These are phyloP conservation scores for Sophora flavescens DNA, from an alignment of 306 rosid genomes.

Conservation along the genomic window DNA sequence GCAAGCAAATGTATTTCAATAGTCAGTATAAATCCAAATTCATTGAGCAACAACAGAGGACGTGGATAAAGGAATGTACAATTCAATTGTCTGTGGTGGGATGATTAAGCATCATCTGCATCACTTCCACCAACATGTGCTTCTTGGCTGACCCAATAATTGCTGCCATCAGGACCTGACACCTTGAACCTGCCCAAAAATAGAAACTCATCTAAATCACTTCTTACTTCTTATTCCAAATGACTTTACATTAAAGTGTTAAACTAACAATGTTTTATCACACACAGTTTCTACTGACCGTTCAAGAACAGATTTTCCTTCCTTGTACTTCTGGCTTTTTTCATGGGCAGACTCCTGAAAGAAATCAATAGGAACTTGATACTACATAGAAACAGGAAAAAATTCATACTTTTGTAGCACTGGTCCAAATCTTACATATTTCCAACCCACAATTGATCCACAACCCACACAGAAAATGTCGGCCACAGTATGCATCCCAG, in stretches of 20 bases:
- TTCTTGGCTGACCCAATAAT: slow-evolving; percentile 80
- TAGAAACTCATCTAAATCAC: slow-evolving; percentile 49
- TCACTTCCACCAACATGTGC: slow-evolving; percentile 88
- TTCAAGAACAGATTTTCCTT: slow-evolving; percentile 79
- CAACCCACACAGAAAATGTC: slow-evolving; percentile 98
- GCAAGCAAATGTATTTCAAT: slow-evolving; percentile 5
- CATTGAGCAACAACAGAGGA: slow-evolving; percentile 49
- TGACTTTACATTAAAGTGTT: slow-evolving; percentile 31
- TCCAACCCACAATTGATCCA: slow-evolving; percentile 98
- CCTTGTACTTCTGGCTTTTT: slow-evolving; percentile 76
- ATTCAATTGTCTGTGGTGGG: slow-evolving; percentile 58
- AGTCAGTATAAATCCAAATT: slow-evolving; percentile 49
- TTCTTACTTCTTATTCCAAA: neutral
- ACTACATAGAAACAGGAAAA: slow-evolving; percentile 21
- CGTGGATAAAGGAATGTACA: slow-evolving; percentile 69
- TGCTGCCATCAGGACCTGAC: slow-evolving; percentile 85
- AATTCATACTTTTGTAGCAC: slow-evolving; percentile 32
- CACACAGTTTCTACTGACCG: slow-evolving; percentile 62
- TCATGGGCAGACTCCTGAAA: slow-evolving; percentile 78
- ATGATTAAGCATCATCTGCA: slow-evolving; percentile 79
- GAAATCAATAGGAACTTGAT: slow-evolving; percentile 55
- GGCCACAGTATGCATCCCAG: slow-evolving; percentile 92
- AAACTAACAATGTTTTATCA: slow-evolving; percentile 44
- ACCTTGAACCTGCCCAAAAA: slow-evolving; percentile 75
- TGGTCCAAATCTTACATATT: slow-evolving; percentile 76